Base-by-base conservation (phyloP, 768 basidiomycete genomes). In the Lentinula guzmanii region DNA sequence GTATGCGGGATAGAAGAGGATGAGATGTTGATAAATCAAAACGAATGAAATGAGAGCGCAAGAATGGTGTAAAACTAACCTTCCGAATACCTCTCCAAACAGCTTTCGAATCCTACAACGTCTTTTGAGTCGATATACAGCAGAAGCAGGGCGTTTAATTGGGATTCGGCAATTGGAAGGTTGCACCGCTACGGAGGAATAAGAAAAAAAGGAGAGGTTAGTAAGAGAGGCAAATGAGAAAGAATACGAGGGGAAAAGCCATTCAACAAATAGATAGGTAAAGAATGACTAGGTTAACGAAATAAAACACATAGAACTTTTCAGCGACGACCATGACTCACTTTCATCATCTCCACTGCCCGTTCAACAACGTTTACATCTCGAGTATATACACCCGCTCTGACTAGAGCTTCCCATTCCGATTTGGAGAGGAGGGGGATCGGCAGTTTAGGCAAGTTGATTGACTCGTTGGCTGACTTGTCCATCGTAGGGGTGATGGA, bases 341-440 rank as follows among this genome's bases (percentile, higher is more conserved):
- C 81, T 75, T 77, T 80, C 81, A 89, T 87, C 1, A 91, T 71
- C 16, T 76, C 70, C 7, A 91, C 68, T 2, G 79, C 74, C 2
- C 68, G 65, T 64, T 86, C 80, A 1, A 83, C 86, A 0, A 81
- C 78, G 28, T 72, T 66, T 0, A 66, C 65, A 64, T 91, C 89
- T 3, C 73, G 67, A 18, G 74, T 70, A 16, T 74, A 68, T 21
- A 46, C 75, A 79, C 52, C 76, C 66, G 51, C 15, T 15, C 85
- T 76, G 3, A 89, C 71, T 5, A 89, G 71, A 1, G 83, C 80
- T 46, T 79, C 73, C 73, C 82, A 85, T 68, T 91, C 87, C 9
- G 70, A 63, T 16, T 72, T 52, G 0, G 86, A 79, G 18, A 89
- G 68, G 9, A 86, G 59, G 15, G 77, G 74, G 3, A 83, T 66